These are phyloP conservation scores for Hypomontagnella monticulosa DNA, from an alignment of 495 filamentous ascomycete species.

Conservation along the genomic window DNA sequence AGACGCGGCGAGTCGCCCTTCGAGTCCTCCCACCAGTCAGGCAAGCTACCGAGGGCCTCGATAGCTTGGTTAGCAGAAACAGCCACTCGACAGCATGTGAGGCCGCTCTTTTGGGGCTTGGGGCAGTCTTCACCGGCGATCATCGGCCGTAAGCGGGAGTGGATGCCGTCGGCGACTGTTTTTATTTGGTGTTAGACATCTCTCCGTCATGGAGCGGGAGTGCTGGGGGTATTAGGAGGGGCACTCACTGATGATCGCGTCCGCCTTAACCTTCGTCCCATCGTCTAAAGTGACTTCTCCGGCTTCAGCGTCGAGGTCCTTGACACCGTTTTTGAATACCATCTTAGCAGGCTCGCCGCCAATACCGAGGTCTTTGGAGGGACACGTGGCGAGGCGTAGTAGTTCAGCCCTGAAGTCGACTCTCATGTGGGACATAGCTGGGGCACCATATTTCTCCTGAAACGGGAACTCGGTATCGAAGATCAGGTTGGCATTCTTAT, in stretches of 20 bases:
- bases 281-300: conserved; percentile 51
- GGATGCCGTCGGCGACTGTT: conserved; percentile 59
- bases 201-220: background rate
- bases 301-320: conserved; percentile 49
- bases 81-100: conserved; percentile 63
- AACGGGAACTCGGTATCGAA: conserved; percentile 45
- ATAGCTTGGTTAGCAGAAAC: conserved; percentile 54
- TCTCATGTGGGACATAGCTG: conserved; percentile 54
- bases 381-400: conserved; percentile 45
- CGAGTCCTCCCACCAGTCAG: conserved; percentile 45
- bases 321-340: conserved; percentile 45
- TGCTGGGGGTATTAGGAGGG: background rate
- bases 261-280: conserved; percentile 49
- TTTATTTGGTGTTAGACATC: background rate
- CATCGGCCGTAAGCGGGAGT: conserved; percentile 54
- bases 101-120: conserved; percentile 57
- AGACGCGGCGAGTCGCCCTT: conserved; percentile 38
- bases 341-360: conserved; percentile 41
- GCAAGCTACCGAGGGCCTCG: conserved; percentile 44
- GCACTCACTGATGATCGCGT: conserved; percentile 56
- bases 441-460: conserved; percentile 51
- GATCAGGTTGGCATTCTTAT: conserved; percentile 45
- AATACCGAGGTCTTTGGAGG: conserved; percentile 42
- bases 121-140: conserved; percentile 48
- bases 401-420: conserved; percentile 55